A percentile compares a stretch with the other conserved stretches of the same genome.
Evolutionary conservation across 2,329 filamentous ascomycete genomes (phyloP).

Genomic region (Cadophora gregata): DNA sequence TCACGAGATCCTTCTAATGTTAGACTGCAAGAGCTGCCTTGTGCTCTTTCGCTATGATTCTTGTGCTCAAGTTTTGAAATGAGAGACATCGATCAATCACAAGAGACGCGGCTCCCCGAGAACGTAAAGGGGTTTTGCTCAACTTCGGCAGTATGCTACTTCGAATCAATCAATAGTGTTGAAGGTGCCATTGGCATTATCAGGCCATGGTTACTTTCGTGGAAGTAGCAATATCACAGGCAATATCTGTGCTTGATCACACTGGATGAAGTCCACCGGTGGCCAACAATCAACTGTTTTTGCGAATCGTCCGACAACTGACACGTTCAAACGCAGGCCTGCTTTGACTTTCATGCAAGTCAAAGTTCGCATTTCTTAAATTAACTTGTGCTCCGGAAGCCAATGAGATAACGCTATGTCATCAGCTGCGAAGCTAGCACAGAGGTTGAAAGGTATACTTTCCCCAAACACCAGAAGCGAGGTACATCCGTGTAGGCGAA

Average conservation of each 20-base stretch:
- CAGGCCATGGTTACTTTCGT: neutral
- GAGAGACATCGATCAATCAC: too few relatives aligned
- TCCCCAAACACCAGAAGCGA: neutral
- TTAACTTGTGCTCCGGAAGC: neutral
- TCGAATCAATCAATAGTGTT: neutral
- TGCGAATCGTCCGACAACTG: neutral
- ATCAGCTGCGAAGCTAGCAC: neutral
- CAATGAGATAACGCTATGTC: neutral
- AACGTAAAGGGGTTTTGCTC: too few relatives aligned
- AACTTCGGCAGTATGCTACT: neutral
- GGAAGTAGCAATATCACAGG: neutral
- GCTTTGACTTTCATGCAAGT: neutral
- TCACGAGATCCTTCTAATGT: neutral
- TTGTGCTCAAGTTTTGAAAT: neutral
- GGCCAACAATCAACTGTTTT: neutral
- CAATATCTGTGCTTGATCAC: neutral
- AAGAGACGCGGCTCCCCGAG: too few relatives aligned
- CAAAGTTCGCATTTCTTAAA: slow-evolving; percentile 1
- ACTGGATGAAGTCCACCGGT: neutral
- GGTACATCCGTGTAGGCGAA: neutral
- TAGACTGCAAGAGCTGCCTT: neutral
- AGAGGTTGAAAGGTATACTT: neutral
- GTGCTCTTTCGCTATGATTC: neutral
- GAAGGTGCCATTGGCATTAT: neutral
- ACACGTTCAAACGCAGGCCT: neutral